phyloP scores from a whole-genome alignment of 106 monocot genomes.

The Cymbidium sinense region DNA sequence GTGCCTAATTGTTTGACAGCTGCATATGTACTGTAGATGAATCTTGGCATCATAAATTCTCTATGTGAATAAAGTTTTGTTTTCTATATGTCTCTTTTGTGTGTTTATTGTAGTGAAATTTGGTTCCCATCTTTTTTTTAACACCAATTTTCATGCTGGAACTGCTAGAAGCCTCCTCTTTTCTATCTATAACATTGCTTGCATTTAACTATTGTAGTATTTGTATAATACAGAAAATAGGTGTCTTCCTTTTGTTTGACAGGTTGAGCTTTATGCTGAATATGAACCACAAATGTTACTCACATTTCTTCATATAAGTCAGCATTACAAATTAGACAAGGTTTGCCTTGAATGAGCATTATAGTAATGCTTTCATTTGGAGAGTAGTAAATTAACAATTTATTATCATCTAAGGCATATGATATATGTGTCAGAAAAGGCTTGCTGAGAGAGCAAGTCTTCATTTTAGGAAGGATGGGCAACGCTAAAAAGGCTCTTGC shows the following conservation, averaged over 20 bases:
- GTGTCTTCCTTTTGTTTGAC: constrained; percentile 4
- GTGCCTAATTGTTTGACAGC: background rate
- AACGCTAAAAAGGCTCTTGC: constrained; percentile 78
- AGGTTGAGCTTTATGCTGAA: constrained; percentile 98
- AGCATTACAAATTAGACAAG: constrained; percentile 95
- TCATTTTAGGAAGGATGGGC: constrained; percentile 93
- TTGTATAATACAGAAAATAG: background rate
- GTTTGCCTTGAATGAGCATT: constrained; percentile 29
- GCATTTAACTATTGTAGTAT: background rate
- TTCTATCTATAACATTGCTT: background rate
- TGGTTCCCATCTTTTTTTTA: background rate
- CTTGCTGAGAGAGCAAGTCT: constrained; percentile 77
- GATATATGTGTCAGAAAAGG: constrained; percentile 68
- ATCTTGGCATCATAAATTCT: background rate
- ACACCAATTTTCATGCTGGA: background rate
- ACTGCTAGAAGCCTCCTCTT: background rate
- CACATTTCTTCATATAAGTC: constrained; percentile 87
- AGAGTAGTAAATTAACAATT: constrained; percentile 5
- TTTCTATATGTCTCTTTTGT: background rate
- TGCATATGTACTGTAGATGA: background rate
- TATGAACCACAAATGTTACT: constrained; percentile 83
- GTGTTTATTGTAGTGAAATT: background rate
- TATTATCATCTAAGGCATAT: constrained; percentile 61
- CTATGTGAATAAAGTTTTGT: background rate
- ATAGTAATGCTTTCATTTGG: background rate